These are phyloP conservation scores for Salix exigua DNA, from an alignment of 345 rosid genomes.

Conservation along the genomic window DNA sequence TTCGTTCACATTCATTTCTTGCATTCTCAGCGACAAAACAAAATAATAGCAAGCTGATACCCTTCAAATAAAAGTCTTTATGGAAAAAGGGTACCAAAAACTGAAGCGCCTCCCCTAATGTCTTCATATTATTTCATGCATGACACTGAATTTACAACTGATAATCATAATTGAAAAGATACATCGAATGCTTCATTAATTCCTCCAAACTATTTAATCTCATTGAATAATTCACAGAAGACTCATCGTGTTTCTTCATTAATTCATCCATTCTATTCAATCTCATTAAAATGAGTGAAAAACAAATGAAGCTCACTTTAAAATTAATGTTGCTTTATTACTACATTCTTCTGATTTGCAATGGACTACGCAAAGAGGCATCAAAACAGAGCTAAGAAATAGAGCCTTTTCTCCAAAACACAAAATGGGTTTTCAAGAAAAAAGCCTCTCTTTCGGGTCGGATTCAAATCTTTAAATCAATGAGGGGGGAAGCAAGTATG, in stretches of 20 bases:
- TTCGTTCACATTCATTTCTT: not conserved
- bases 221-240: not conserved
- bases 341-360: not conserved
- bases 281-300: too few relatives aligned
- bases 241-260: not conserved
- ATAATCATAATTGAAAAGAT: not conserved
- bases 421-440: not conserved
- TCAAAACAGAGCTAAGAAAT: slow-evolving; percentile 1
- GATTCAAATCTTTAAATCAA: not conserved
- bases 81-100: not conserved
- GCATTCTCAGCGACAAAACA: not conserved
- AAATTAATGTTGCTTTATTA: not conserved
- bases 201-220: too few relatives aligned
- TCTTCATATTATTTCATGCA: not conserved
- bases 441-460: not conserved
- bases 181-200: too few relatives aligned
- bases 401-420: not conserved
- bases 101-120: not conserved
- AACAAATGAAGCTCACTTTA: not conserved
- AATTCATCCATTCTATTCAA: not conserved
- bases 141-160: not conserved
- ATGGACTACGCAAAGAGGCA: not conserved
- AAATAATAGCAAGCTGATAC: not conserved
- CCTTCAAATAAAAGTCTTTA: not conserved
- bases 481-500: not conserved